Base-by-base conservation (phyloP, 345 rosid genomes). In the Triadica sebifera region DNA sequence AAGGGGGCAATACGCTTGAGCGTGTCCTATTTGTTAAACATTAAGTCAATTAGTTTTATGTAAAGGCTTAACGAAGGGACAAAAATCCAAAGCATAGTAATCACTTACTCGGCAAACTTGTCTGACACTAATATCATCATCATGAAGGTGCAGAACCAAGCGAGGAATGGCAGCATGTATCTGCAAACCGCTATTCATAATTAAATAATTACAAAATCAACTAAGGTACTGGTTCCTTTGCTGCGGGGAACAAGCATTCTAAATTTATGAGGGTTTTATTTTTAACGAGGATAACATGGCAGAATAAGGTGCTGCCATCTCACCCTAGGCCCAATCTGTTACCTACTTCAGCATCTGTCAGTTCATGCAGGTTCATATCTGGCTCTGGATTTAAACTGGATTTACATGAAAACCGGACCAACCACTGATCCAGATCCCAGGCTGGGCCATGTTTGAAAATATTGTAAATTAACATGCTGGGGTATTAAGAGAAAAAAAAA, bases 41-140 rank as follows among this genome's bases (percentile, higher is more conserved):
- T 34, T 53, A 67, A 41, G 69, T 62, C 29, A 79, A 78, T 4
- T 70, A 12, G 13, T 2, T 56, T 7, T 34, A 29, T 76, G 43
- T 37, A n/a, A 76, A 55, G 16, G 59, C 70, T 70, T 80, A 52
- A 22, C 34, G 39, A 55, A 74, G 45, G 74, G 52, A 67, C 75
- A 62, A 29, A 55, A 73, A 50, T 7, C 49, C 62, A 57, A 53
- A 20, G 69, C 63, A 73, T 55, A 37, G 67, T 17, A 60, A 72
- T 70, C 70, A 57, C 89, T 79, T 84, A 92, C 98, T 77, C 93
- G 87, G 83, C 98, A 94, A 79, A 97, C 97, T 69, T 88, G 91
- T 79, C 97, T 80, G 75, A 94, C 92, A 74, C 85, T 79, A 80
- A 74, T 81, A 72, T 94, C 89, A 38, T 91, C 95, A 57, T 94